Conservation (phyloP, 768 basidiomycete species). For the Leccinum subtestaceum region DNA sequence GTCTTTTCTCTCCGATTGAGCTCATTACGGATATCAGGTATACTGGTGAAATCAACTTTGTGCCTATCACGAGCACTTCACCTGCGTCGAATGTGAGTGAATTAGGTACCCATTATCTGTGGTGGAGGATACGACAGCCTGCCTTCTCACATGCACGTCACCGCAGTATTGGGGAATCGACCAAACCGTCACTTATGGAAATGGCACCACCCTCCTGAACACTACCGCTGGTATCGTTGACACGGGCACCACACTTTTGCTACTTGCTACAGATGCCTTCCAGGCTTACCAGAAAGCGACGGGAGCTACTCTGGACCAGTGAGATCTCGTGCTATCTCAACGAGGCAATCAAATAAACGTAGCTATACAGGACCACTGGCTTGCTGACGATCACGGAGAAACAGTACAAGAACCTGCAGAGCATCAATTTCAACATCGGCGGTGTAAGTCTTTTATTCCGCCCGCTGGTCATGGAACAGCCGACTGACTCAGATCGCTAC, state of each 20-base stretch:
- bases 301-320: slow-evolving; percentile 51
- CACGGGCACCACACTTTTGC: slow-evolving; percentile 50
- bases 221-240: slow-evolving; percentile 46
- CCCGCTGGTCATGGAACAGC: not conserved
- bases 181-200: slow-evolving; percentile 36
- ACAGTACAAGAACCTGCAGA: slow-evolving; percentile 49
- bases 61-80: slow-evolving; percentile 43
- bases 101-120: not conserved
- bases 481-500: not conserved
- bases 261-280: slow-evolving; percentile 61
- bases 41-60: slow-evolving; percentile 35
- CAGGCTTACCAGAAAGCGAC: slow-evolving; percentile 53
- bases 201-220: slow-evolving; percentile 31
- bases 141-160: not conserved
- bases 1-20: not conserved
- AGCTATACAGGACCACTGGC: slow-evolving; percentile 45
- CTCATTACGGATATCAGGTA: slow-evolving; percentile 20
- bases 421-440: slow-evolving; percentile 52
- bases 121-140: no score
- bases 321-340: slow-evolving; percentile 8
- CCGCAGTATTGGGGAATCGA: slow-evolving; percentile 49
- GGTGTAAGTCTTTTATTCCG: slow-evolving; percentile 25
- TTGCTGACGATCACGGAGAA: slow-evolving; percentile 49
- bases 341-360: not conserved
- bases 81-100: slow-evolving; percentile 38